Conservation (phyloP, 805 yeast species). For the Wickerhamomyces kurtzmanii region DNA sequence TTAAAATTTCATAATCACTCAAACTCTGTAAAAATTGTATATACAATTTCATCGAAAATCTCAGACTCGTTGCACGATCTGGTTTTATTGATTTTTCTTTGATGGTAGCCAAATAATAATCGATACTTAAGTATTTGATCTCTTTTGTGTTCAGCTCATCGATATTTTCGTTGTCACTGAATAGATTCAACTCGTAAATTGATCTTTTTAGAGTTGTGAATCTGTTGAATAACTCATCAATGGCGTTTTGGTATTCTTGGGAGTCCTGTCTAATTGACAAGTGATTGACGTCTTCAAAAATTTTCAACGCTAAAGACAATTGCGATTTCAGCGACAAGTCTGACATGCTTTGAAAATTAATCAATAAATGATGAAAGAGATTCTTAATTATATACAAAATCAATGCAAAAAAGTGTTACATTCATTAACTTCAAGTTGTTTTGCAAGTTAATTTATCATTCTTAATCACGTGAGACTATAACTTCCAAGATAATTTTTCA, state of each 20-base stretch:
- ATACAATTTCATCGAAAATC: conserved; percentile 31
- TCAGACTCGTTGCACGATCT: conserved; percentile 22
- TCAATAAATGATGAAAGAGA: no score
- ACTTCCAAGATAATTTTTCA: no score
- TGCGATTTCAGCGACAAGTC: no score
- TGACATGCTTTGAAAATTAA: no score
- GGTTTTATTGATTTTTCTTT: conserved; percentile 18
- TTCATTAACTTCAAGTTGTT: no score
- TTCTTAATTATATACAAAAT: no score
- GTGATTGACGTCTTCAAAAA: no score
- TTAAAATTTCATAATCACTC: conserved; percentile 34
- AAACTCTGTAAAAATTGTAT: conserved; percentile 35
- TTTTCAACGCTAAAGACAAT: no score
- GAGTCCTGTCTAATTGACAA: conserved; percentile 30
- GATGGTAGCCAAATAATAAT: conserved; percentile 44
- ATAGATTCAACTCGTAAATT: conserved; percentile 42
- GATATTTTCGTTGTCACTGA: conserved; percentile 61
- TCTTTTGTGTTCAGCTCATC: conserved; percentile 62
- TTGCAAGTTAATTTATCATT: no score
- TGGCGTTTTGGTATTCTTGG: conserved; percentile 25
- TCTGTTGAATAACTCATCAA: conserved; percentile 27
- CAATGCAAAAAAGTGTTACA: no score
- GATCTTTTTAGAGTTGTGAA: conserved; percentile 33
- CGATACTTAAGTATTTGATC: conserved; percentile 47
- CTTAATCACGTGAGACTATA: no score